Conservation (phyloP, 116 monocot genomes). For the Zostera marina region DNA sequence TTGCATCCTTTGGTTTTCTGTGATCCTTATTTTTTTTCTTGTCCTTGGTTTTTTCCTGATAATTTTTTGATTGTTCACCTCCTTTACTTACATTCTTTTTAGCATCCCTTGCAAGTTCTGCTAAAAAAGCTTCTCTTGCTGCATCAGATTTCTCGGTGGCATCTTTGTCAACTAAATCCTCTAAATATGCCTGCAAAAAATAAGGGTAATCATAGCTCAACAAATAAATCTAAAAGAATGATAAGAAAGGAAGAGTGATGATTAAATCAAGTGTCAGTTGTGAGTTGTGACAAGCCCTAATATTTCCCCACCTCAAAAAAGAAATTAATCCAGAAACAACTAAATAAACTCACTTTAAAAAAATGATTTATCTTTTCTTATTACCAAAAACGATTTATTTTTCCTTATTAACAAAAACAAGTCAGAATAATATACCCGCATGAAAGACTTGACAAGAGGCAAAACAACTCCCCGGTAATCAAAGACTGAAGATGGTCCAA, state of each 20-base stretch:
- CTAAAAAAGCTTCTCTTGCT: slow-evolving; percentile 81
- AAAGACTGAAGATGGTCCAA: slow-evolving; percentile 53
- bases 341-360: too few relatives aligned
- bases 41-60: slow-evolving; percentile 65
- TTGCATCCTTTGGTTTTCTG: slow-evolving; percentile 50
- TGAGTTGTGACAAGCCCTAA: too few relatives aligned
- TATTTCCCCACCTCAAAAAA: too few relatives aligned
- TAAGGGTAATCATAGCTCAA: neutral
- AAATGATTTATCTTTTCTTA: too few relatives aligned
- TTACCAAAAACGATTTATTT: neutral
- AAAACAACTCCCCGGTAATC: slow-evolving; percentile 63
- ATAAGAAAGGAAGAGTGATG: neutral
- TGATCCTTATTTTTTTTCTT: slow-evolving; percentile 70
- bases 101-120: slow-evolving; percentile 79
- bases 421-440: slow-evolving; percentile 29
- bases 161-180: slow-evolving; percentile 83
- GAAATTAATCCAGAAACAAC: too few relatives aligned
- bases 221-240: neutral
- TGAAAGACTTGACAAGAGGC: slow-evolving; percentile 72
- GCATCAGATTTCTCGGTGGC: slow-evolving; percentile 85
- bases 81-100: slow-evolving; percentile 35
- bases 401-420: neutral
- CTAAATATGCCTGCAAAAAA: slow-evolving; percentile 43
- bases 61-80: slow-evolving; percentile 34
- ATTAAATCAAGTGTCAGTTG: too few relatives aligned